These are phyloP conservation scores for Syncephalastrum contaminatum DNA, from an alignment of 371 early-diverging fungal genomes.

Conservation along the genomic window DNA sequence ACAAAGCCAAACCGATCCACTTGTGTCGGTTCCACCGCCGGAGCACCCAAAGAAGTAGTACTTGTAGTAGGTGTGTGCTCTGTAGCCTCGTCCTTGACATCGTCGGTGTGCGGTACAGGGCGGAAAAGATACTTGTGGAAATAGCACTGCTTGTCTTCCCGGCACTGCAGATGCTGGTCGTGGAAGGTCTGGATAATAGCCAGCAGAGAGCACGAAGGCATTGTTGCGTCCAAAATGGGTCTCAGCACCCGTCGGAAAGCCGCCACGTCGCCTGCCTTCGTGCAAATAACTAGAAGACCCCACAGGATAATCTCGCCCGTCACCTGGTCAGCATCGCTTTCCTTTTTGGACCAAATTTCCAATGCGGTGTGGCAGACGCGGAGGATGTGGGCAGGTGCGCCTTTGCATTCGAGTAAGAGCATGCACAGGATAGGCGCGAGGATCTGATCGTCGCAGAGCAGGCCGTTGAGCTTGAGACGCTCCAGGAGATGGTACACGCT, in stretches of 20 bases:
- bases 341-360: conserved; percentile 27
- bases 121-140: conserved; percentile 35
- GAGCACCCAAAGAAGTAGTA: background rate
- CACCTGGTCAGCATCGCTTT: conserved; percentile 6
- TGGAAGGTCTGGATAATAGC: conserved; percentile 37
- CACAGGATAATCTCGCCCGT: conserved; percentile 11
- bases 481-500: conserved; percentile 26
- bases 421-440: conserved; percentile 33
- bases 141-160: conserved; percentile 20
- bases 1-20: conserved; percentile 25
- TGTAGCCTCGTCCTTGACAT: conserved; percentile 1
- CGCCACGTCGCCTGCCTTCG: conserved; percentile 22
- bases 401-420: conserved; percentile 29
- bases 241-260: conserved; percentile 20
- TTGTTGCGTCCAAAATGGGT: background rate
- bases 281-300: conserved; percentile 27
- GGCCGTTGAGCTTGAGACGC: conserved; percentile 17
- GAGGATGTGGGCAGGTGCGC: conserved; percentile 16
- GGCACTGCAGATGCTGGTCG: conserved; percentile 21
- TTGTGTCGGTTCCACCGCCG: conserved; percentile 1
- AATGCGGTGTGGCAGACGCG: conserved; percentile 26
- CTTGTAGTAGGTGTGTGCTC: too few relatives aligned
- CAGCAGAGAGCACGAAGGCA: conserved; percentile 20
- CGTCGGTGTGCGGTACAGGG: conserved; percentile 21
- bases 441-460: conserved; percentile 34